Evolutionary conservation across 75 land plant genomes (phyloP).

Genomic region (Sequoiadendron giganteum): DNA sequence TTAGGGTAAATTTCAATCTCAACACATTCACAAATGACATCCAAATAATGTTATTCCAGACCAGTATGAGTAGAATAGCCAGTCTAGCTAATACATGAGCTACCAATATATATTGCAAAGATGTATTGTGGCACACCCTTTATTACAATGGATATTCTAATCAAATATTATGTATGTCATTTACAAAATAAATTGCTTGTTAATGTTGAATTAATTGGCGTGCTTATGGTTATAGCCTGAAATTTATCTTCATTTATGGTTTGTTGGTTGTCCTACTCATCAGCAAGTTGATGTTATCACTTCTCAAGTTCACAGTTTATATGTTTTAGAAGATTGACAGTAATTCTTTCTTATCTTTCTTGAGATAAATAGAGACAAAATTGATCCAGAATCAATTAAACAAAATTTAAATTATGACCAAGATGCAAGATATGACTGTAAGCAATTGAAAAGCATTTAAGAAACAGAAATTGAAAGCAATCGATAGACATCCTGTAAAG

Average conservation of each 20-base stretch:
- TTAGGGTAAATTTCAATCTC: no score
- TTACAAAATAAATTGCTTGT: neutral
- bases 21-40: no score
- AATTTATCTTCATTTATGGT: neutral
- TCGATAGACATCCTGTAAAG: neutral
- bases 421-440: neutral
- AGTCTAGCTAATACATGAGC: no score
- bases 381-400: neutral
- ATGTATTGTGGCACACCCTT: no score
- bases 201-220: neutral
- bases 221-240: neutral
- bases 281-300: neutral
- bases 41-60: no score
- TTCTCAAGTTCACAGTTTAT: neutral
- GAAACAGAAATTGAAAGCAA: neutral
- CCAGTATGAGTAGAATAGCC: no score
- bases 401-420: neutral
- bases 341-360: neutral
- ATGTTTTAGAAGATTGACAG: no score
- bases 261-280: neutral
- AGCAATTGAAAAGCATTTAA: neutral
- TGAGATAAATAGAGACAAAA: neutral
- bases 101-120: no score
- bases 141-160: no score
- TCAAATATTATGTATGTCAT: neutral